Percentiles rank a stretch among this genome's conserved stretches.
Conservation (phyloP, 169 alveolate species). For the Plasmodium vivax region DNA sequence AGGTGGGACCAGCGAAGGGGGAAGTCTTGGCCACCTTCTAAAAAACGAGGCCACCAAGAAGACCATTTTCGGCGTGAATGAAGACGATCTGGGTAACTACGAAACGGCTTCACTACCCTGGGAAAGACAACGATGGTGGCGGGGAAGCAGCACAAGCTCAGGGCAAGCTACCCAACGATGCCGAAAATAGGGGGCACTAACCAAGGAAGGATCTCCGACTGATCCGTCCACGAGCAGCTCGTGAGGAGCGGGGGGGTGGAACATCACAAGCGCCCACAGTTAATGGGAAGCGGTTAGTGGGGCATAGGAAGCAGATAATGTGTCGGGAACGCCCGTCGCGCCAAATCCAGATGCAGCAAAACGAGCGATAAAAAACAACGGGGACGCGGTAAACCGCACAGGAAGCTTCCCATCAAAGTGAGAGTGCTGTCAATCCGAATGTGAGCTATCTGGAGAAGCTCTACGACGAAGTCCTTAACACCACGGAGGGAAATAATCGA, state of each 20-base stretch:
- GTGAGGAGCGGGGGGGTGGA: too few species aligned
- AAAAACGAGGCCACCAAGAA: neutral
- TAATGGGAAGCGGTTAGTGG: neutral
- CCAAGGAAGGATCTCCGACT: too few species aligned
- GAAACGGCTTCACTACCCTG: neutral
- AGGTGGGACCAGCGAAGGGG: neutral
- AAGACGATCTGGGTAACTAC: conserved; percentile 1
- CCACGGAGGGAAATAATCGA: neutral
- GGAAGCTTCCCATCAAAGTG: neutral
- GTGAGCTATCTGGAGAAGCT: neutral
- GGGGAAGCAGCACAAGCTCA: neutral
- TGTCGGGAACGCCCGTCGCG: too few species aligned
- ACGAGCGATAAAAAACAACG: neutral
- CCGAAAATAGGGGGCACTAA: too few species aligned
- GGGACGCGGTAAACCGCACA: neutral
- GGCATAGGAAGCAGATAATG: neutral
- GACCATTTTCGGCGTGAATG: neutral
- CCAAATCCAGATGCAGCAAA: too few species aligned
- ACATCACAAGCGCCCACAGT: too few species aligned
- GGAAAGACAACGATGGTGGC: neutral
- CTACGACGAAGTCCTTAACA: neutral
- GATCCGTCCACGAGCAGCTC: too few species aligned
- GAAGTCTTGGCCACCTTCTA: neutral
- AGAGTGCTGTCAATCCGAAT: neutral
- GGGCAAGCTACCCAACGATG: too few species aligned